Evolutionary conservation across 169 alveolate genomes (phyloP).

Genomic region (Cyclospora cayetanensis): DNA sequence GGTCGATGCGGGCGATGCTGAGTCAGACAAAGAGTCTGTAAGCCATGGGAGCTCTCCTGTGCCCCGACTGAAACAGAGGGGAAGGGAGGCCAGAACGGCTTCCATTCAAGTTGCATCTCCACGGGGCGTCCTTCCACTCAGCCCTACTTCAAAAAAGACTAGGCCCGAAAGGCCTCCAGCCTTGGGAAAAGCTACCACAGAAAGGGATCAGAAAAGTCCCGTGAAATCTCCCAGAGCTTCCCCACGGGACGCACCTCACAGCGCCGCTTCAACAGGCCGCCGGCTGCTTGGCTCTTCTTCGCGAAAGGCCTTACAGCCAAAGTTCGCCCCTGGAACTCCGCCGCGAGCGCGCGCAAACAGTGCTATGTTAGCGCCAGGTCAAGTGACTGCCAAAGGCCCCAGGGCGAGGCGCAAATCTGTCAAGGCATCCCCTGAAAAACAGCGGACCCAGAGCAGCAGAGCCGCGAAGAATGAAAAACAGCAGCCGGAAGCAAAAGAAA

Average conservation of each 20-base stretch:
- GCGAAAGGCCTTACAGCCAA: constrained; percentile 16
- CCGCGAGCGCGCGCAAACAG: constrained; percentile 20
- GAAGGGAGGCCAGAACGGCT: constrained; percentile 13
- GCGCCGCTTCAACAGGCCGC: constrained; percentile 18
- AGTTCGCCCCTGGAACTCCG: constrained; percentile 3
- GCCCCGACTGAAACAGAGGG: constrained; percentile 13
- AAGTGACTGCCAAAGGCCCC: not conserved
- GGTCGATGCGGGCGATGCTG: not conserved
- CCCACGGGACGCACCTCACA: constrained; percentile 29
- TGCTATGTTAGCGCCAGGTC: too few species aligned
- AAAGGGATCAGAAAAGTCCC: not conserved
- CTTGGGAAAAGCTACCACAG: not conserved
- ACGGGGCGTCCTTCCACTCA: not conserved
- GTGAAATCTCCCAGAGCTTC: not conserved
- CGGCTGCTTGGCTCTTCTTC: constrained; percentile 53
- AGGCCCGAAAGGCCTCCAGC: not conserved
- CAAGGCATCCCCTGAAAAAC: not conserved
- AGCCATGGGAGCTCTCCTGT: not conserved
- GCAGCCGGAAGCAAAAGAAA: not conserved
- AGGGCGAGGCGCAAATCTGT: not conserved
- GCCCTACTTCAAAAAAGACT: not conserved
- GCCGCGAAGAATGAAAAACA: too few species aligned
- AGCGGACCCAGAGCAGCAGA: too few species aligned
- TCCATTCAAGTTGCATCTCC: constrained; percentile 2
- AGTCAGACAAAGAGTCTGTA: not conserved